A percentile compares a stretch with the other conserved stretches of the same genome.
phyloP scores from a whole-genome alignment of 2,329 filamentous ascomycete genomes.

The Curvularia hawaiiensis region DNA sequence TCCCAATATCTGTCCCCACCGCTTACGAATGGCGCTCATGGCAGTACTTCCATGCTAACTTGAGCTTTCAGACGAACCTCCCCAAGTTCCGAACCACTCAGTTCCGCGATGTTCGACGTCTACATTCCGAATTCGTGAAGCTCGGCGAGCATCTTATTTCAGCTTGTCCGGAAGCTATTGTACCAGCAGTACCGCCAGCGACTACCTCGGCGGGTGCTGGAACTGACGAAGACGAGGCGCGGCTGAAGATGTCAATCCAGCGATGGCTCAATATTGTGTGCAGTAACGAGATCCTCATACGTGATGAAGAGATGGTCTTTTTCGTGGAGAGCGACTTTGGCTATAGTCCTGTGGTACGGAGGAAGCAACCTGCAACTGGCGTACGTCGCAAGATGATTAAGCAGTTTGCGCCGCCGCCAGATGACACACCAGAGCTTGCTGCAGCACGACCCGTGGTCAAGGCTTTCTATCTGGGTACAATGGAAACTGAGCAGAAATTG shows the following conservation, averaged over 20 bases:
- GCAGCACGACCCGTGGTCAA: constrained; percentile 91
- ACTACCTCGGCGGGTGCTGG: constrained; percentile 92
- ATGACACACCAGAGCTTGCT: constrained; percentile 93
- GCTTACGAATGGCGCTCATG: background rate
- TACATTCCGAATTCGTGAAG: constrained; percentile 95
- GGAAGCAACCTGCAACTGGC: constrained; percentile 95
- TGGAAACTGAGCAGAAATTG: constrained; percentile 97
- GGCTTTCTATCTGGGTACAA: constrained; percentile 90
- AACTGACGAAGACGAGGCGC: constrained; percentile 90
- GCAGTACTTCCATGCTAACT: constrained; percentile 14
- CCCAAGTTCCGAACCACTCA: constrained; percentile 97
- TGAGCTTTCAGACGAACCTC: constrained; percentile 82
- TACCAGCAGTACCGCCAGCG: constrained; percentile 94
- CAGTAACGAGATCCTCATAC: constrained; percentile 87
- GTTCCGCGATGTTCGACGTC: constrained; percentile 93
- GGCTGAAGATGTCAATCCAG: constrained; percentile 89
- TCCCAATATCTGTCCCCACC: background rate
- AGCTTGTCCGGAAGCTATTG: constrained; percentile 93
- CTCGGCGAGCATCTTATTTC: constrained; percentile 96
- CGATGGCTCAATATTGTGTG: constrained; percentile 95
- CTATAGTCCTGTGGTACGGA: constrained; percentile 92
- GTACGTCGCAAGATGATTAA: constrained; percentile 95
- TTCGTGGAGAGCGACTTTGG: constrained; percentile 99
- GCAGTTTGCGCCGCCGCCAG: constrained; percentile 95
- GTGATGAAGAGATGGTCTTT: constrained; percentile 95